Evolutionary conservation across 1,284 basidiomycete species (phyloP).

Genomic region (Neotropicomus parvogracilis): DNA sequence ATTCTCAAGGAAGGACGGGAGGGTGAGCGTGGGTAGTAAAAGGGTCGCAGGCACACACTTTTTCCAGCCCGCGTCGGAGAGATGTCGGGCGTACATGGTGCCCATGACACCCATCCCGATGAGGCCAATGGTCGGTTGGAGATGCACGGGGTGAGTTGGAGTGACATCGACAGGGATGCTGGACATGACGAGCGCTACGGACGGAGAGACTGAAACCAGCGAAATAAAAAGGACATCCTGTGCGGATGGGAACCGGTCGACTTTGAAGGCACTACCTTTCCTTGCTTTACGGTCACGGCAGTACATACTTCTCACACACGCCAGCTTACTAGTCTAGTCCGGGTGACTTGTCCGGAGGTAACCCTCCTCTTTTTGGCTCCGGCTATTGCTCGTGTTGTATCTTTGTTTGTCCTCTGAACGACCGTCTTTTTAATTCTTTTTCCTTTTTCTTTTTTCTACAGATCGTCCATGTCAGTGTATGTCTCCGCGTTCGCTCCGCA

Average conservation of each 20-base stretch:
- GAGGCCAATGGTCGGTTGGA: slow-evolving; percentile 77
- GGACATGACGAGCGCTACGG: background rate
- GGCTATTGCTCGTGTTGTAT: slow-evolving; percentile 13
- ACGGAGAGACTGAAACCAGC: too few species aligned
- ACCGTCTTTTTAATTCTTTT: background rate
- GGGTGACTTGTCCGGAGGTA: slow-evolving; percentile 5
- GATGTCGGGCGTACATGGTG: slow-evolving; percentile 80
- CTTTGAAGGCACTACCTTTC: too few species aligned
- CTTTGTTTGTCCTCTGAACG: slow-evolving; percentile 14
- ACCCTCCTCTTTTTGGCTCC: slow-evolving; percentile 23
- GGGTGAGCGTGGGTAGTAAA: background rate
- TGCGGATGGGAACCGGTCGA: too few species aligned
- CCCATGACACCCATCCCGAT: slow-evolving; percentile 98
- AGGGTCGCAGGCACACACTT: slow-evolving; percentile 48
- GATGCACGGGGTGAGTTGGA: slow-evolving; percentile 48
- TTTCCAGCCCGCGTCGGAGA: slow-evolving; percentile 80
- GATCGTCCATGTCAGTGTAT: slow-evolving; percentile 20
- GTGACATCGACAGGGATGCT: slow-evolving; percentile 37
- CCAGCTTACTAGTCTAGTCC: slow-evolving; percentile 1
- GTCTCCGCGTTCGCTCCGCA: slow-evolving; percentile 7
- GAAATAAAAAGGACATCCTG: too few species aligned
- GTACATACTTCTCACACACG: too few species aligned
- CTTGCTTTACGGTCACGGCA: too few species aligned
- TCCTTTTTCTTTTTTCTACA: background rate
- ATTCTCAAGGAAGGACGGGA: slow-evolving; percentile 59